phyloP scores from a whole-genome alignment of 768 basidiomycete species.

The Xanthoconium purpureum region DNA sequence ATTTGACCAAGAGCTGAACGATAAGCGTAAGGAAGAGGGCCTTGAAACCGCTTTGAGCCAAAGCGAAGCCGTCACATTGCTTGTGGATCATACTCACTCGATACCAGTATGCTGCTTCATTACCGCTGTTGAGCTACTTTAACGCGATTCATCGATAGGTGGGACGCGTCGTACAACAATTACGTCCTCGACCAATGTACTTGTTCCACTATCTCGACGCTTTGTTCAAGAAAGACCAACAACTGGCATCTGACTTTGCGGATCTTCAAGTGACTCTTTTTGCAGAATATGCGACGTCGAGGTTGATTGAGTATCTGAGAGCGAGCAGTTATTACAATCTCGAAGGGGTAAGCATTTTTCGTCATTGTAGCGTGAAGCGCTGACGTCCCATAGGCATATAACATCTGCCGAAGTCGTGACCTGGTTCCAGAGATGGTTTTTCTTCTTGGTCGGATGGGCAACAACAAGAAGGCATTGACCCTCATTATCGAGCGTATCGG shows the following conservation, averaged over 20 bases:
- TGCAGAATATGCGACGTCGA: conserved; percentile 76
- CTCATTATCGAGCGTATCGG: conserved; percentile 94
- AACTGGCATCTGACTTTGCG: conserved; percentile 74
- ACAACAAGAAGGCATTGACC: conserved; percentile 90
- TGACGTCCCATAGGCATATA: conserved; percentile 61
- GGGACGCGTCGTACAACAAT: conserved; percentile 82
- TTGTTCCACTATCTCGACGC: conserved; percentile 93
- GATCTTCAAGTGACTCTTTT: conserved; percentile 90
- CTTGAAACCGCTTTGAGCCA: conserved; percentile 40
- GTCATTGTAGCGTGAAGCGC: background rate
- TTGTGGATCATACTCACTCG: conserved; percentile 93
- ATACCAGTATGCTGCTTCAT: conserved; percentile 67
- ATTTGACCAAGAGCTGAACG: conserved; percentile 86
- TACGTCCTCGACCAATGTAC: conserved; percentile 71
- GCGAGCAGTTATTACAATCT: conserved; percentile 90
- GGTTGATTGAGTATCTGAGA: conserved; percentile 87
- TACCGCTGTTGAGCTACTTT: background rate
- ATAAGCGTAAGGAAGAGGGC: conserved; percentile 47
- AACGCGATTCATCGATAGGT: conserved; percentile 47
- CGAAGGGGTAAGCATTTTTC: conserved; percentile 54
- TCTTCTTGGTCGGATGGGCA: conserved; percentile 94
- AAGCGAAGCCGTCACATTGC: conserved; percentile 78
- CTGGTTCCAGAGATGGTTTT: conserved; percentile 97
- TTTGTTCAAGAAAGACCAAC: conserved; percentile 81
- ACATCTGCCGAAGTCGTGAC: conserved; percentile 79